Evolutionary conservation across 495 filamentous ascomycete genomes (phyloP).

Genomic region (Neurospora cerealis): DNA sequence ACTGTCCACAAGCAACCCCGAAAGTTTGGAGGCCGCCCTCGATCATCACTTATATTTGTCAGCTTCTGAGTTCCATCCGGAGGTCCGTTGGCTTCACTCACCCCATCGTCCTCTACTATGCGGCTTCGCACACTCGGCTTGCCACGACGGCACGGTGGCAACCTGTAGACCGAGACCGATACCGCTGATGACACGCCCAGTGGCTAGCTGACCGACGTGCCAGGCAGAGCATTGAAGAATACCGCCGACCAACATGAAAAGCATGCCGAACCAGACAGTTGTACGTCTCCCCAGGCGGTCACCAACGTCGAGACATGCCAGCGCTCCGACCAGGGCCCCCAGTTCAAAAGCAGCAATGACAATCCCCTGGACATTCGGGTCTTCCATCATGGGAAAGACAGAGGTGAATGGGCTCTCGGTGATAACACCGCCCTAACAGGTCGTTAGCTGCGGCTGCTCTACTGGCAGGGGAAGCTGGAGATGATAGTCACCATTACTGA

Average conservation of each 20-base stretch:
- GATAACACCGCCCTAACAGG: background rate
- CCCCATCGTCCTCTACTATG: constrained; percentile 49
- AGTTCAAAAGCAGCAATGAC: constrained; percentile 43
- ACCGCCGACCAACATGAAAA: constrained; percentile 46
- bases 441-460: background rate
- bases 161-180: constrained; percentile 55
- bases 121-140: constrained; percentile 56
- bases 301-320: constrained; percentile 45
- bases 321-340: constrained; percentile 50
- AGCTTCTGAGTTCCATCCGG: too few relatives aligned
- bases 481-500: background rate
- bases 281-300: constrained; percentile 45
- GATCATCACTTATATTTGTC: constrained; percentile 40
- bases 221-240: constrained; percentile 49
- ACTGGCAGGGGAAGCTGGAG: background rate
- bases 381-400: background rate
- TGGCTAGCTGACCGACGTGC: constrained; percentile 44
- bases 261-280: constrained; percentile 37
- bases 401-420: background rate
- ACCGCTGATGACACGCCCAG: constrained; percentile 45
- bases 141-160: constrained; percentile 48
- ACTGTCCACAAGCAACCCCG: constrained; percentile 55
- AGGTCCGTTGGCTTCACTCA: too few relatives aligned
- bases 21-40: constrained; percentile 54
- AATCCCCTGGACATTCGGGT: constrained; percentile 24